Evolutionary conservation across 306 rosid genomes (phyloP).

Genomic region (Adenanthera pavonina): DNA sequence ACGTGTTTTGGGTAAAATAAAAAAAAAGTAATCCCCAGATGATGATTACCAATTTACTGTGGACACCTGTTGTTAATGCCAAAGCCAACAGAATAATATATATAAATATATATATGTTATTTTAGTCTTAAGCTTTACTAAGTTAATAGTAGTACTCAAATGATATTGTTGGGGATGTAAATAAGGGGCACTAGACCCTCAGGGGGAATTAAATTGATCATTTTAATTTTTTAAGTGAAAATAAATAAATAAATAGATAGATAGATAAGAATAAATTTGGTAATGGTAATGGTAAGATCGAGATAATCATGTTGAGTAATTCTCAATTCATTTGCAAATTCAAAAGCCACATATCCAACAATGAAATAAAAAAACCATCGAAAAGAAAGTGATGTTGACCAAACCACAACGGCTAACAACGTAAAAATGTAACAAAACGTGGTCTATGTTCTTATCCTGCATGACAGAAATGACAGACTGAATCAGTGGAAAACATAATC

Average conservation of each 20-base stretch:
- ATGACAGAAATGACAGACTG: not conserved
- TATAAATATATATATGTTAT: too few relatives aligned
- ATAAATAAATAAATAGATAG: too few relatives aligned
- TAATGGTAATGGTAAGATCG: too few relatives aligned
- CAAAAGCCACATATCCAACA: not conserved
- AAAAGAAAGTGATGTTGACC: not conserved
- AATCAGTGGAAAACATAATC: not conserved
- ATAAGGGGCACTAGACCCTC: too few relatives aligned
- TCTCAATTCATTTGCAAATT: not conserved
- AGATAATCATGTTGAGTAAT: not conserved
- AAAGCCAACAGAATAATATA: not conserved
- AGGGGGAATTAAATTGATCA: not conserved
- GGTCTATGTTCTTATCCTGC: not conserved
- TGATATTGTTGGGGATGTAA: too few relatives aligned
- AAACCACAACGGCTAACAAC: not conserved
- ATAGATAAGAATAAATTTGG: too few relatives aligned
- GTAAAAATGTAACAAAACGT: not conserved
- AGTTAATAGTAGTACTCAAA: too few relatives aligned
- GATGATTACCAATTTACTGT: not conserved
- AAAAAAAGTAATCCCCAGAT: not conserved
- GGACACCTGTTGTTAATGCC: not conserved
- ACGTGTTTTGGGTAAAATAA: conserved; percentile 16
- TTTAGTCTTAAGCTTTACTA: too few relatives aligned
- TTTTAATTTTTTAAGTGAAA: too few relatives aligned
- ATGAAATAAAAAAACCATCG: too few relatives aligned